Percentiles rank a stretch among this genome's conserved stretches.
phyloP scores from a whole-genome alignment of 257 asterid species.

The Scutellaria galericulata region DNA sequence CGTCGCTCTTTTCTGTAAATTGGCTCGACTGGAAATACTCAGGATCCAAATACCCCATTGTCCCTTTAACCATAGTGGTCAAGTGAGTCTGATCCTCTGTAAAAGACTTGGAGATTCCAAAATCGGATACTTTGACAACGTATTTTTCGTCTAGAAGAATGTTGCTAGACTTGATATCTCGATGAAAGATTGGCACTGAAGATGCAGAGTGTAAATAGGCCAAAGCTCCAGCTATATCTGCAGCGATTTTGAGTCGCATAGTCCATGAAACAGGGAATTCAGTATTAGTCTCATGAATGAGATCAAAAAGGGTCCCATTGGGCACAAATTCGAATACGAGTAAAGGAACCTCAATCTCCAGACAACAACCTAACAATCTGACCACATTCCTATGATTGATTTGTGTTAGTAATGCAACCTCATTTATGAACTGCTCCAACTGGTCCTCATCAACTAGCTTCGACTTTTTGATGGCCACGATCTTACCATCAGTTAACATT shows the following conservation, averaged over 20 bases:
- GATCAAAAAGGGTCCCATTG: slow-evolving; percentile 31
- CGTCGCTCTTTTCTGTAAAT: slow-evolving; percentile 39
- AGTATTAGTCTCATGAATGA: slow-evolving; percentile 15
- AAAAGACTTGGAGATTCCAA: slow-evolving; percentile 24
- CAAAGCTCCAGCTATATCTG: slow-evolving; percentile 36
- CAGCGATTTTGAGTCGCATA: slow-evolving; percentile 33
- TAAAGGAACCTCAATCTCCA: slow-evolving; percentile 32
- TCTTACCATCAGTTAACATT: slow-evolving; percentile 31
- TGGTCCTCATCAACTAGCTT: slow-evolving; percentile 20
- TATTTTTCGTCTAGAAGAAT: slow-evolving; percentile 37
- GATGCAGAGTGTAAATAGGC: slow-evolving; percentile 36
- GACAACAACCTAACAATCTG: slow-evolving; percentile 30
- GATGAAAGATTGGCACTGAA: slow-evolving; percentile 33
- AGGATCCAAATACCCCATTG: slow-evolving; percentile 40
- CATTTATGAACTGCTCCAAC: slow-evolving; percentile 33
- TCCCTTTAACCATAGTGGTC: slow-evolving; percentile 38
- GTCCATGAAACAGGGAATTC: slow-evolving; percentile 15
- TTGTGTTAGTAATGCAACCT: slow-evolving; percentile 34
- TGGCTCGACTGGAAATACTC: slow-evolving; percentile 37
- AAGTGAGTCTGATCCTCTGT: slow-evolving; percentile 34
- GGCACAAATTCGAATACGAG: slow-evolving; percentile 27
- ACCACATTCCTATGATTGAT: slow-evolving; percentile 40
- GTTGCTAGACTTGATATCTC: slow-evolving; percentile 39
- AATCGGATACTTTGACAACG: slow-evolving; percentile 25
- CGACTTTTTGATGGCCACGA: slow-evolving; percentile 37